These are phyloP conservation scores for Limnanthes douglasii DNA, from an alignment of 345 rosid genomes.

Conservation along the genomic window DNA sequence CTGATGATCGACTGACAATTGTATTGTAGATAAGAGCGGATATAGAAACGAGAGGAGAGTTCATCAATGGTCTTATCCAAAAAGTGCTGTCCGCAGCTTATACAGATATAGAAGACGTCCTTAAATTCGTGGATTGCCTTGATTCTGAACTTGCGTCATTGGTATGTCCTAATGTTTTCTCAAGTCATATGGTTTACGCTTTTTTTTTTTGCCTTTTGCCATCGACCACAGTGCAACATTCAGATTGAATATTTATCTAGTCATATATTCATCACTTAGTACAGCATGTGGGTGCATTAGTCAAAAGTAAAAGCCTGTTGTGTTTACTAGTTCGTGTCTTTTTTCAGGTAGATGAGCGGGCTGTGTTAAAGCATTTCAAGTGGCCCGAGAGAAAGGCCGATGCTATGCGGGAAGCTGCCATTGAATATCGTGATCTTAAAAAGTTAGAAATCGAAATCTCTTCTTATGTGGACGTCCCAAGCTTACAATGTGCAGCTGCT, in stretches of 20 bases:
- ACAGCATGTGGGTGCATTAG: no score
- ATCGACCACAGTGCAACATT: no score
- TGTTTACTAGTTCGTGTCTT: no score
- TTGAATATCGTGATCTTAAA: slow-evolving; percentile 70
- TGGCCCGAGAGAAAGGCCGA: slow-evolving; percentile 96
- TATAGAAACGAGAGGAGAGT: slow-evolving; percentile 71
- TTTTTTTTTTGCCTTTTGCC: no score
- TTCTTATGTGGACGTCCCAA: slow-evolving; percentile 33
- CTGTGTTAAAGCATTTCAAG: slow-evolving; percentile 84
- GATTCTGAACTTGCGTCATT: slow-evolving; percentile 54
- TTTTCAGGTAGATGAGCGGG: slow-evolving; percentile 90
- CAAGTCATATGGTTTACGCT: background rate
- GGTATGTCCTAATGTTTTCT: slow-evolving; percentile 29
- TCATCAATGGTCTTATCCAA: slow-evolving; percentile 54
- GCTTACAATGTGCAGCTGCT: slow-evolving; percentile 42
- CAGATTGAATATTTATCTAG: no score
- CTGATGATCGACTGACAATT: slow-evolving; percentile 4
- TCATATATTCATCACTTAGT: no score
- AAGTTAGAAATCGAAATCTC: slow-evolving; percentile 50
- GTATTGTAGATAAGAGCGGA: slow-evolving; percentile 60
- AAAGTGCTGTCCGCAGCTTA: slow-evolving; percentile 50
- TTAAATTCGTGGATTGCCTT: slow-evolving; percentile 71
- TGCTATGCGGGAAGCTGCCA: slow-evolving; percentile 75
- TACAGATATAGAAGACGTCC: slow-evolving; percentile 59
- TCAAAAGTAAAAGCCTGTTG: no score